These are phyloP conservation scores for Aspergillus sp. DNA, from an alignment of 2,329 filamentous ascomycete genomes.

Conservation along the genomic window DNA sequence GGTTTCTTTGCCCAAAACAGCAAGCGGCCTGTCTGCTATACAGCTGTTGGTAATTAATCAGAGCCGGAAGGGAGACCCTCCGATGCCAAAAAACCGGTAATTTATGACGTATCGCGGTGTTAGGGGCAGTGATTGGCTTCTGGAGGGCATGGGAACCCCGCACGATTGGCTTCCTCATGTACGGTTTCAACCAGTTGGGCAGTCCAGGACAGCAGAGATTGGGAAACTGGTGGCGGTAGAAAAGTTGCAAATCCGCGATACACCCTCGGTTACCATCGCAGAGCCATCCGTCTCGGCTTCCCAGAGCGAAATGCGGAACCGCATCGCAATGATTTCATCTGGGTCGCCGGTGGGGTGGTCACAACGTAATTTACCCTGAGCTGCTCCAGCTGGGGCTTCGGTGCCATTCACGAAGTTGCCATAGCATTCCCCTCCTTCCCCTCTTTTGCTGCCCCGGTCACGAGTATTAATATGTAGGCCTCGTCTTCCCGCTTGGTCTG, in stretches of 20 bases:
- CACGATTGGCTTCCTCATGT: neutral
- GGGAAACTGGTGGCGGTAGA: neutral
- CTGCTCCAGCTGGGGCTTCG: neutral
- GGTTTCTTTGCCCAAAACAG: too few species aligned
- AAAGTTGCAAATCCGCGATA: neutral
- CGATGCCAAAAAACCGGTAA: neutral
- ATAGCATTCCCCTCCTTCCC: neutral
- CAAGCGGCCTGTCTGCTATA: too few species aligned
- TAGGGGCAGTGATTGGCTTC: neutral
- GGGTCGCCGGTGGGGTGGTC: neutral
- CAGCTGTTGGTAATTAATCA: too few species aligned
- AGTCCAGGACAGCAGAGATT: too few species aligned
- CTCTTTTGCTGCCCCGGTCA: slow-evolving; percentile 2
- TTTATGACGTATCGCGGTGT: neutral
- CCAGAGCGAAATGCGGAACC: too few species aligned
- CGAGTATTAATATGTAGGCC: neutral
- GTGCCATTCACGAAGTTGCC: neutral
- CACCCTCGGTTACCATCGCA: neutral
- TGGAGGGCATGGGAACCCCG: neutral
- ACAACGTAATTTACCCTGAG: neutral
- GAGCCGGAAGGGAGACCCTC: neutral
- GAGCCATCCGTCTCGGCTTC: neutral
- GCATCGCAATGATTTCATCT: too few species aligned
- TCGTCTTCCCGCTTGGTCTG: neutral
- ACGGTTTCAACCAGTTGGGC: too few species aligned